Evolutionary conservation across 2,329 filamentous ascomycete genomes (phyloP).

Genomic region (Phialocephala subalpina): DNA sequence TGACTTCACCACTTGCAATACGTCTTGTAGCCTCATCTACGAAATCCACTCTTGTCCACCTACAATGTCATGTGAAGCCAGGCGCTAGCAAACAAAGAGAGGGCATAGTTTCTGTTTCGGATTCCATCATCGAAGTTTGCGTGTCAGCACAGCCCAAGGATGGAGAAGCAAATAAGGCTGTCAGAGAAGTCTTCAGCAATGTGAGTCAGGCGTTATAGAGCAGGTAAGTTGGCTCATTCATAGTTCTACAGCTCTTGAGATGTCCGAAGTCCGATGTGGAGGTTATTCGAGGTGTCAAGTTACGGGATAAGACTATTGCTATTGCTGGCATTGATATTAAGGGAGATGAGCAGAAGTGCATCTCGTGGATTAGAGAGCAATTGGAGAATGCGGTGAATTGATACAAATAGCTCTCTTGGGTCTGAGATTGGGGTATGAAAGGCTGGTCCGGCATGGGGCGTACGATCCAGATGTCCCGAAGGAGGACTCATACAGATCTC

Average conservation of each 20-base stretch:
- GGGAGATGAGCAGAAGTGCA: conserved; percentile 44
- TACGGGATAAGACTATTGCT: conserved; percentile 67
- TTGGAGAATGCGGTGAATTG: conserved; percentile 34
- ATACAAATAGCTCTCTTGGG: not conserved
- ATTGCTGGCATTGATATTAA: conserved; percentile 42
- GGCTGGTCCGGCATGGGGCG: no score
- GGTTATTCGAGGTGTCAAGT: conserved; percentile 69
- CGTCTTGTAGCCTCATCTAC: conserved; percentile 57
- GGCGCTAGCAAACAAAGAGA: conserved; percentile 68
- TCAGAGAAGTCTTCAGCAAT: conserved; percentile 67
- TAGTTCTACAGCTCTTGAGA: conserved; percentile 55
- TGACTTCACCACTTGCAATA: conserved; percentile 45
- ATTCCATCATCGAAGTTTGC: conserved; percentile 67
- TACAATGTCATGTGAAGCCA: conserved; percentile 74
- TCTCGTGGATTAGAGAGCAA: conserved; percentile 36
- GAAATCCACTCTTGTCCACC: conserved; percentile 58
- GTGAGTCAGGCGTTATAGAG: conserved; percentile 46
- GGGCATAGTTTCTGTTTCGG: conserved; percentile 64
- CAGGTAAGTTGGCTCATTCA: not conserved
- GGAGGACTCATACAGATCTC: no score
- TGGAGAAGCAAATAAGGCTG: conserved; percentile 74
- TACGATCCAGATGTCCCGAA: no score
- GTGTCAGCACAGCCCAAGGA: conserved; percentile 71
- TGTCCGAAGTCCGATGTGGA: conserved; percentile 70
- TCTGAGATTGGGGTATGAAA: not conserved